Percentiles rank a stretch among this genome's conserved stretches.
These are phyloP conservation scores for Teratosphaeria zuluensis DNA, from an alignment of 2,329 filamentous ascomycete species.

Conservation along the genomic window DNA sequence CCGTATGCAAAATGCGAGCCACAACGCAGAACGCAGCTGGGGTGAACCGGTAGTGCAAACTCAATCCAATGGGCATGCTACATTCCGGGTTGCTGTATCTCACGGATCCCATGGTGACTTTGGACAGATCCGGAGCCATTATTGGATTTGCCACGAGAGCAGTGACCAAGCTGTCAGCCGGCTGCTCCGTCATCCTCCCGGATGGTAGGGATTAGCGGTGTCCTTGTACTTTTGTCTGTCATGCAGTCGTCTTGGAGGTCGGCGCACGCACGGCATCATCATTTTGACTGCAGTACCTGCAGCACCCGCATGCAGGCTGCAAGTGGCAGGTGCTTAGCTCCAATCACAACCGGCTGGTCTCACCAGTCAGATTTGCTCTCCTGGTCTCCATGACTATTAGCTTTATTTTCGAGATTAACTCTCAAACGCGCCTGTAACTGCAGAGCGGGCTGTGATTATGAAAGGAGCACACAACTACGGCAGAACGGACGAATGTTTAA, in stretches of 20 bases:
- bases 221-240: too few relatives aligned
- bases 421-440: background rate
- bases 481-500: background rate
- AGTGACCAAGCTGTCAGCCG: too few relatives aligned
- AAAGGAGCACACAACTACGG: background rate
- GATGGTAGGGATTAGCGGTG: background rate
- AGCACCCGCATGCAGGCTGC: too few relatives aligned
- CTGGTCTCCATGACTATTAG: too few relatives aligned
- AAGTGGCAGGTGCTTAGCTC: too few relatives aligned
- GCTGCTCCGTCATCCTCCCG: background rate
- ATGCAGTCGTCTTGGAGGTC: too few relatives aligned
- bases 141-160: background rate
- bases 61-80: background rate
- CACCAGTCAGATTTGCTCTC: too few relatives aligned
- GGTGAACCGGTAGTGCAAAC: background rate
- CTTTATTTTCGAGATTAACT: background rate
- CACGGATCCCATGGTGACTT: background rate
- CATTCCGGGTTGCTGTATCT: background rate
- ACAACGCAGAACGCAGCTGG: background rate
- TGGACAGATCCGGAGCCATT: background rate
- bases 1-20: background rate
- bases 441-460: background rate
- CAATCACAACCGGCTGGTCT: too few relatives aligned
- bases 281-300: too few relatives aligned
- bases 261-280: too few relatives aligned